Conservation (phyloP, 352 stramenopile species). For the Phytophthora capsici region DNA sequence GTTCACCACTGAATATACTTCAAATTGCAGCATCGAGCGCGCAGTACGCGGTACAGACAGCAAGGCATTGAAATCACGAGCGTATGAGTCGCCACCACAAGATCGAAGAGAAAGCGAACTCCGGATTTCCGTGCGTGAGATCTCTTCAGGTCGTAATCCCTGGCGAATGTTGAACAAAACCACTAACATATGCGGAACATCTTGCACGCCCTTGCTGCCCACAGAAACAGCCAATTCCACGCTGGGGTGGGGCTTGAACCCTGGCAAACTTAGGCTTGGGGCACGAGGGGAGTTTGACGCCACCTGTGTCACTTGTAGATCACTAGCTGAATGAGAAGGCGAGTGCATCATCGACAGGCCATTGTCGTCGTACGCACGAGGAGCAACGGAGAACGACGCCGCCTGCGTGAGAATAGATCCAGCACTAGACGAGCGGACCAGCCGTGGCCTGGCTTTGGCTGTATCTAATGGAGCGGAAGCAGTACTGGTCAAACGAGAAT, state of each 20-base stretch:
- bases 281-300: constrained; percentile 41
- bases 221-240: constrained; percentile 83
- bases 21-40: constrained; percentile 78
- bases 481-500: constrained; percentile 52
- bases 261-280: constrained; percentile 69
- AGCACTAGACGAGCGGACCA: constrained; percentile 71
- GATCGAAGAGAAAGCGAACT: constrained; percentile 69
- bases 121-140: constrained; percentile 83
- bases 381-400: constrained; percentile 17
- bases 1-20: constrained; percentile 76
- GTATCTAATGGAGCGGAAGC: constrained; percentile 32
- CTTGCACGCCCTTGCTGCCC: constrained; percentile 69
- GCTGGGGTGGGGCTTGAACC: constrained; percentile 64
- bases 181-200: constrained; percentile 77
- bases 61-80: constrained; percentile 78
- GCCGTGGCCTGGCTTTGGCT: constrained; percentile 33
- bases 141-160: constrained; percentile 56
- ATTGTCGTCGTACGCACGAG: constrained; percentile 55
- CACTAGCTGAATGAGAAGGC: constrained; percentile 27
- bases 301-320: constrained; percentile 8
- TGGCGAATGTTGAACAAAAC: constrained; percentile 65
- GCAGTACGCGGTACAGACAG: constrained; percentile 71
- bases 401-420: constrained; percentile 65
- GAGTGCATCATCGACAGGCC: constrained; percentile 46
- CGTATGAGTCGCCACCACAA: constrained; percentile 78